Conservation (phyloP, 495 filamentous ascomycete genomes). For the Penicillium daleae region DNA sequence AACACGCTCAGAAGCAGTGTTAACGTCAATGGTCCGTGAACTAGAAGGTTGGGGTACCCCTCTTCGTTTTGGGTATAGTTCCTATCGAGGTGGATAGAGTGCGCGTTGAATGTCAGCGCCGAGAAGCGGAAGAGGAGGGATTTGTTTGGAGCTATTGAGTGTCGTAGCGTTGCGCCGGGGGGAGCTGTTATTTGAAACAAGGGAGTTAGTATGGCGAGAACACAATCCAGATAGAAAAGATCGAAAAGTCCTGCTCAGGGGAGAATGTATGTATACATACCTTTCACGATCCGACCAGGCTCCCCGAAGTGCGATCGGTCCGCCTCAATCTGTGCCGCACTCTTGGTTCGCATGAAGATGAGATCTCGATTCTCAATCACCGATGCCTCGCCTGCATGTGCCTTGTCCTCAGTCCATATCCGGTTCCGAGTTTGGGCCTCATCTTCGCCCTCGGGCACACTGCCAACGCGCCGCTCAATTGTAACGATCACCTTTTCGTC, state of each 20-base stretch:
- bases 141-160: slow-evolving; percentile 63
- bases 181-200: slow-evolving; percentile 35
- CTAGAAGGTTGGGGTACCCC: slow-evolving; percentile 72
- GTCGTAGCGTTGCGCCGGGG: slow-evolving; percentile 57
- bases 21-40: slow-evolving; percentile 85
- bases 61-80: slow-evolving; percentile 70
- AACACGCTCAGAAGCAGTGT: slow-evolving; percentile 72
- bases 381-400: slow-evolving; percentile 36
- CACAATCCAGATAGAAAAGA: background rate
- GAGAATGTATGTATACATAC: slow-evolving; percentile 33
- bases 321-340: slow-evolving; percentile 32
- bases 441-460: slow-evolving; percentile 39
- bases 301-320: slow-evolving; percentile 35
- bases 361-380: slow-evolving; percentile 60
- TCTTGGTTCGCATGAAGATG: slow-evolving; percentile 62
- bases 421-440: slow-evolving; percentile 41
- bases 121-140: slow-evolving; percentile 82
- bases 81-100: slow-evolving; percentile 81
- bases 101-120: slow-evolving; percentile 84
- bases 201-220: slow-evolving; percentile 1
- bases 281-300: slow-evolving; percentile 39
- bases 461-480: slow-evolving; percentile 56
- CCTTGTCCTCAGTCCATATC: slow-evolving; percentile 50
- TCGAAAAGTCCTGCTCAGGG: background rate
- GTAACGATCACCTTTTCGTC: slow-evolving; percentile 64